phyloP scores from a whole-genome alignment of 1,284 basidiomycete genomes.

The Exobasidium rhododendri region DNA sequence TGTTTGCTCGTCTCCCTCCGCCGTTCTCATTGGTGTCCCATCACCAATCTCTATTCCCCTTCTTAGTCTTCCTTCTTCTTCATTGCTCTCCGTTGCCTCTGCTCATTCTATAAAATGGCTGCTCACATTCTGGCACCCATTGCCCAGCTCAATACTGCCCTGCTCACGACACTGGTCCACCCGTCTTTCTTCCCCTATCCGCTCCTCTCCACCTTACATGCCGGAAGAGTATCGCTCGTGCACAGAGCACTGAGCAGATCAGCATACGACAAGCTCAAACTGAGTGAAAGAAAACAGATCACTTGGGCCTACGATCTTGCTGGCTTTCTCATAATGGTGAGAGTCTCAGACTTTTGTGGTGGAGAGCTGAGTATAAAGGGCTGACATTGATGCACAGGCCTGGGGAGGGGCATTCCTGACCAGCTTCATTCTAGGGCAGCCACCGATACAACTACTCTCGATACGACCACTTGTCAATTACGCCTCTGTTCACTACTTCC shows the following conservation, averaged over 20 bases:
- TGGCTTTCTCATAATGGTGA: constrained; percentile 45
- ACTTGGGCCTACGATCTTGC: constrained; percentile 26
- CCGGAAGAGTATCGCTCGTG: constrained; percentile 34
- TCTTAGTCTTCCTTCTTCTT: too few species aligned
- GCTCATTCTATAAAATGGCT: constrained; percentile 21
- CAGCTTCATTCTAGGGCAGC: constrained; percentile 31
- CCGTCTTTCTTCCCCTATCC: constrained; percentile 37
- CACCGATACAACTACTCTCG: constrained; percentile 34
- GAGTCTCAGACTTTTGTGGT: too few species aligned
- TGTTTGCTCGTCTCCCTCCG: too few species aligned
- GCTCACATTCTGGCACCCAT: constrained; percentile 25
- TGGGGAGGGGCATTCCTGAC: constrained; percentile 44
- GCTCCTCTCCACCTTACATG: constrained; percentile 34
- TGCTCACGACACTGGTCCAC: constrained; percentile 28
- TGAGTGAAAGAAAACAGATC: not conserved
- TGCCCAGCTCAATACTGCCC: constrained; percentile 26
- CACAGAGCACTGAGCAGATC: constrained; percentile 26
- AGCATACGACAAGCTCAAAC: constrained; percentile 12
- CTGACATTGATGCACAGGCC: too few species aligned
- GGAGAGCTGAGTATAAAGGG: too few species aligned
- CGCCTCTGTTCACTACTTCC: constrained; percentile 30
- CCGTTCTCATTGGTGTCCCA: too few species aligned
- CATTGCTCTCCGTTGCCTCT: too few species aligned
- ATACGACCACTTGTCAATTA: constrained; percentile 39
- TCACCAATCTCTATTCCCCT: too few species aligned